Evolutionary conservation across 2,329 filamentous ascomycete genomes (phyloP).

Genomic region (Fusarium irregulare): DNA sequence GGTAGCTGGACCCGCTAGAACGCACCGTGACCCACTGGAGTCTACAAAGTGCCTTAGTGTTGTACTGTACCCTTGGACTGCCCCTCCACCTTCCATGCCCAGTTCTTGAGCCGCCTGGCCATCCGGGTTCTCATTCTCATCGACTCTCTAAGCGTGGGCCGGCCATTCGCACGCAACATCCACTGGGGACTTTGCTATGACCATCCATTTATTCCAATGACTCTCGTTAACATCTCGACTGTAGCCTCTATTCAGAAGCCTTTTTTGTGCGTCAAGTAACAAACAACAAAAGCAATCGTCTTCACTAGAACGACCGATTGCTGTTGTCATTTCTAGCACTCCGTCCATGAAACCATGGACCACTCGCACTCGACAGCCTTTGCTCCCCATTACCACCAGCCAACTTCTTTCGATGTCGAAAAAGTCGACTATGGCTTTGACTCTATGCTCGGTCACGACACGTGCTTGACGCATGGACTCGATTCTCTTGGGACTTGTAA

Average conservation of each 20-base stretch:
- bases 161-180: slow-evolving; percentile 31
- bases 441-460: slow-evolving; percentile 42
- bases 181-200: slow-evolving; percentile 28
- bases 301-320: slow-evolving; percentile 7
- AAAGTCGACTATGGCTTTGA: slow-evolving; percentile 50
- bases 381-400: slow-evolving; percentile 36
- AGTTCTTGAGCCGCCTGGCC: slow-evolving; percentile 39
- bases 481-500: slow-evolving; percentile 45
- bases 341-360: slow-evolving; percentile 33
- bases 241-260: slow-evolving; percentile 1
- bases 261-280: neutral
- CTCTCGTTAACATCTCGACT: slow-evolving; percentile 15
- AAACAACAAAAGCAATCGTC: slow-evolving; percentile 21
- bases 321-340: slow-evolving; percentile 10
- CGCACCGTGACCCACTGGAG: slow-evolving; percentile 19
- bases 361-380: slow-evolving; percentile 41
- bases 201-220: slow-evolving; percentile 20
- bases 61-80: slow-evolving; percentile 2
- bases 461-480: slow-evolving; percentile 43
- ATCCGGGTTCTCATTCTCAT: slow-evolving; percentile 48
- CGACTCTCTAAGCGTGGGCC: slow-evolving; percentile 29
- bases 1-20: slow-evolving; percentile 15
- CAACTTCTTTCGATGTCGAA: slow-evolving; percentile 37
- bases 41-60: slow-evolving; percentile 30
- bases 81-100: slow-evolving; percentile 37